A percentile compares a stretch with the other conserved stretches of the same genome.
Evolutionary conservation across 257 asterid genomes (phyloP).

Genomic region (Linderniella brevidens): DNA sequence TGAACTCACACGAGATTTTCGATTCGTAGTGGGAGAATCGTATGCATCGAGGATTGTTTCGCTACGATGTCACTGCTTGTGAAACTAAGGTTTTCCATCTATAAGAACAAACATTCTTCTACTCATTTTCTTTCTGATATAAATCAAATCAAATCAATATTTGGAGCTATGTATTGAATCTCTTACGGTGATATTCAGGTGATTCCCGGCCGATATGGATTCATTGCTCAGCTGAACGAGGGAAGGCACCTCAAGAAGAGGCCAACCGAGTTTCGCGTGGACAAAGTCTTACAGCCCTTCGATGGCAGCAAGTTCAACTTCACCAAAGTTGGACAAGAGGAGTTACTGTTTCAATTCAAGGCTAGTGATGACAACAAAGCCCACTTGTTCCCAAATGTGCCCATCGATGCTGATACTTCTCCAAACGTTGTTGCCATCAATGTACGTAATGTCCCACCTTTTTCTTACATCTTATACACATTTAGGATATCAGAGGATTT

Average conservation of each 20-base stretch:
- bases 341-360: constrained; percentile 70
- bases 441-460: constrained; percentile 17
- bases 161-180: not conserved
- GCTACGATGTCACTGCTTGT: constrained; percentile 92
- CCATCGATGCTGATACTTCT: constrained; percentile 43
- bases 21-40: constrained; percentile 76
- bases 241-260: constrained; percentile 94
- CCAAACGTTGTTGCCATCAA: constrained; percentile 80
- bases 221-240: constrained; percentile 79
- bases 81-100: constrained; percentile 58
- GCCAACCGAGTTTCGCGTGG: constrained; percentile 93
- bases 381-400: constrained; percentile 48
- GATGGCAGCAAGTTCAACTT: constrained; percentile 81
- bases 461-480: not conserved
- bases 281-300: constrained; percentile 84
- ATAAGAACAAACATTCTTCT: too few relatives aligned
- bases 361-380: constrained; percentile 34
- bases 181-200: constrained; percentile 24
- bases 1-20: constrained; percentile 6
- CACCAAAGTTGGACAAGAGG: constrained; percentile 85
- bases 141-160: not conserved
- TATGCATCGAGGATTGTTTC: constrained; percentile 75
- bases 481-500: not conserved
- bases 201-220: constrained; percentile 78
- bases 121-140: not conserved